Base-by-base conservation (phyloP, 306 rosid species). In the Hippophae gyantsensis region DNA sequence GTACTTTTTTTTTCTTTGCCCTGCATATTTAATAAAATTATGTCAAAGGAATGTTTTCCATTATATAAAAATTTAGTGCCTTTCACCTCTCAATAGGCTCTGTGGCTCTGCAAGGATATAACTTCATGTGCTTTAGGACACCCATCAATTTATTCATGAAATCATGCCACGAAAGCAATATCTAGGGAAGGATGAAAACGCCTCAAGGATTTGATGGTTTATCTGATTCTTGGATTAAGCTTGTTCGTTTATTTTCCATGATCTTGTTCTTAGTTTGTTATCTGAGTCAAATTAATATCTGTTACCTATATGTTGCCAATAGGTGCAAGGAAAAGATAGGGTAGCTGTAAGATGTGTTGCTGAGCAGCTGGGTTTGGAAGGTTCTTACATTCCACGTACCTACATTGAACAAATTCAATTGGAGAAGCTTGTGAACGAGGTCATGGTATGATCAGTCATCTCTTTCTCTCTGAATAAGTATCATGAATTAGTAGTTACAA, bases 271-370 rank as follows among this genome's bases (percentile, higher is more conserved):
- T 74, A 45, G 14, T 51, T 12, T 53, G 53, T 48, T 42, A 43
- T 18, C 1, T 55, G 7, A 56, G 54, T 52, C 8, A 27, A 61
- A 46, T 23, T 13, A 6, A 69, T 41, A 0, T 66, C 7, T 51
- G 6, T 54, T 48, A 69, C 43, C 54, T 67, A 10, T 64, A 40
- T 62, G 11, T 76, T 66, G 11, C 72, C 38, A 71, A 79, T 61
- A 92, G 99, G 94, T 93, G 66, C 99, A 88, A 76, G 99, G 99
- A 74, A 88, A 75, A 70, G 99, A 93, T 66, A 94, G 99, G 46
- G 53, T 77, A 65, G 74, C 73, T 60, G 84, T 88, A 72, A 69
- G 82, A 74, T 38, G 40, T 40, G 69, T 82, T 10, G 99, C 89
- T n/a, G 73, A 84, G 71, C 85, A 82, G 76, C 92, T 93, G 76